These are phyloP conservation scores for Thalassiosira profunda DNA, from an alignment of 108 stramenopile genomes.

Conservation along the genomic window DNA sequence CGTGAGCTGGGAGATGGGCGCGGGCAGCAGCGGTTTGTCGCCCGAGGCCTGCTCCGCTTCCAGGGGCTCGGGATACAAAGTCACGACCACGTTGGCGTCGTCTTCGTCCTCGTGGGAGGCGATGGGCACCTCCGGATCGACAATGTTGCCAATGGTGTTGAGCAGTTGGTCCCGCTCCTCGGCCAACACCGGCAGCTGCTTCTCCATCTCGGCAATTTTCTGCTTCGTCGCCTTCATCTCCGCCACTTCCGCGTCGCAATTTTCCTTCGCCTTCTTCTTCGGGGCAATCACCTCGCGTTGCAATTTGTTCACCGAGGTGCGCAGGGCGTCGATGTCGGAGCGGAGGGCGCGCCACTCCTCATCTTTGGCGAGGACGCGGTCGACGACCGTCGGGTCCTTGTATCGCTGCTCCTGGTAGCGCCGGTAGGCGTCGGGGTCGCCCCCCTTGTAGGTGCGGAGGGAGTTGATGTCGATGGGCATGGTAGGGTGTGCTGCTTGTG, in stretches of 20 bases:
- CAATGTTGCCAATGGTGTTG: constrained; percentile 95
- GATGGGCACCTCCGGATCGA: constrained; percentile 96
- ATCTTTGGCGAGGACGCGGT: constrained; percentile 93
- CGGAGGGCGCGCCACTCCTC: constrained; percentile 88
- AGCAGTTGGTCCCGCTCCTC: constrained; percentile 77
- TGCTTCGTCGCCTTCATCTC: constrained; percentile 88
- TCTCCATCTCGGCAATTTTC: constrained; percentile 80
- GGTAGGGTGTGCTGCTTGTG: not conserved
- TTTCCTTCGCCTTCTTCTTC: constrained; percentile 94
- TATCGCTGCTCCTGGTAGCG: constrained; percentile 84
- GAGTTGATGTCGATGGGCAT: constrained; percentile 97
- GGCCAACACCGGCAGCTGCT: constrained; percentile 58
- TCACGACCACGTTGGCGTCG: constrained; percentile 91
- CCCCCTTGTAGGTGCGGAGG: constrained; percentile 94
- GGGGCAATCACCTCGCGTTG: constrained; percentile 93
- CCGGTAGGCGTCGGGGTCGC: constrained; percentile 91
- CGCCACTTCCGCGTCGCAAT: constrained; percentile 85
- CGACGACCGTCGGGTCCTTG: constrained; percentile 89
- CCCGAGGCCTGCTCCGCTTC: constrained; percentile 56
- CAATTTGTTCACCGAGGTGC: constrained; percentile 89
- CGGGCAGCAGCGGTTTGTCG: constrained; percentile 66
- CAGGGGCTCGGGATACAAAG: constrained; percentile 74
- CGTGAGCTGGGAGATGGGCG: constrained; percentile 53
- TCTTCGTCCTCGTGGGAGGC: constrained; percentile 94
- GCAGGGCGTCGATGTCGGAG: constrained; percentile 75